A percentile compares a stretch with the other conserved stretches of the same genome.
These are phyloP conservation scores for Pichia kudriavzevii DNA, from an alignment of 1,139 yeast genomes.

Conservation along the genomic window DNA sequence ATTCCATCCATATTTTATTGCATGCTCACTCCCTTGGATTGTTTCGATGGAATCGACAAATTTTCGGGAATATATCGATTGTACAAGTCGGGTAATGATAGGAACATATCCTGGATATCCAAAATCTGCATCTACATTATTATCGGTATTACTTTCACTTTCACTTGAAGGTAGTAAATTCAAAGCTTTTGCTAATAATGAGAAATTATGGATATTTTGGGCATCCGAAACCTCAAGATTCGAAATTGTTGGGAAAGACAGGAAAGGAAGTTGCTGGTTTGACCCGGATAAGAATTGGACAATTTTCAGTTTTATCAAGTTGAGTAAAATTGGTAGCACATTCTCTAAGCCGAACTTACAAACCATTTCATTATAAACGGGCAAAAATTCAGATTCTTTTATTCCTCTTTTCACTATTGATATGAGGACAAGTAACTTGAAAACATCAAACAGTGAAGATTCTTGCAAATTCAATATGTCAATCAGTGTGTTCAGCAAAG, in stretches of 20 bases:
- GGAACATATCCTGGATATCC: conserved; percentile 51
- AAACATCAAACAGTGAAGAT: conserved; percentile 35
- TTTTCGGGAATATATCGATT: conserved; percentile 42
- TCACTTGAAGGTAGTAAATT: conserved; percentile 25
- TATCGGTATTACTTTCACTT: neutral
- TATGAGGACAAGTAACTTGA: conserved; percentile 47
- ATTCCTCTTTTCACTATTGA: conserved; percentile 60
- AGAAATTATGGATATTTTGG: conserved; percentile 29
- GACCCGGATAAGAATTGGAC: conserved; percentile 18
- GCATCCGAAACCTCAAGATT: conserved; percentile 7
- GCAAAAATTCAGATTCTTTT: conserved; percentile 48
- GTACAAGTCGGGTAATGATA: conserved; percentile 39
- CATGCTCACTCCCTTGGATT: neutral
- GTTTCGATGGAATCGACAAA: conserved; percentile 17
- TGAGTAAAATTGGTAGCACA: conserved; percentile 33
- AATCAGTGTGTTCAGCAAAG: conserved; percentile 2
- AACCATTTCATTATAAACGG: conserved; percentile 41
- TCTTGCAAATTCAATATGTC: conserved; percentile 36
- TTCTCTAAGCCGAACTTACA: conserved; percentile 51
- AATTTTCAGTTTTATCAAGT: conserved; percentile 25
- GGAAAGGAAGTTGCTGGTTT: conserved; percentile 18
- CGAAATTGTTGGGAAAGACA: conserved; percentile 13
- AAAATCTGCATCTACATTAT: conserved; percentile 37
- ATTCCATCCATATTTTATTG: conserved; percentile 27
- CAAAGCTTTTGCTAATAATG: conserved; percentile 20